Percentiles rank a stretch among this genome's conserved stretches.
phyloP scores from a whole-genome alignment of 768 basidiomycete genomes.

The Kwoniella shandongensis region DNA sequence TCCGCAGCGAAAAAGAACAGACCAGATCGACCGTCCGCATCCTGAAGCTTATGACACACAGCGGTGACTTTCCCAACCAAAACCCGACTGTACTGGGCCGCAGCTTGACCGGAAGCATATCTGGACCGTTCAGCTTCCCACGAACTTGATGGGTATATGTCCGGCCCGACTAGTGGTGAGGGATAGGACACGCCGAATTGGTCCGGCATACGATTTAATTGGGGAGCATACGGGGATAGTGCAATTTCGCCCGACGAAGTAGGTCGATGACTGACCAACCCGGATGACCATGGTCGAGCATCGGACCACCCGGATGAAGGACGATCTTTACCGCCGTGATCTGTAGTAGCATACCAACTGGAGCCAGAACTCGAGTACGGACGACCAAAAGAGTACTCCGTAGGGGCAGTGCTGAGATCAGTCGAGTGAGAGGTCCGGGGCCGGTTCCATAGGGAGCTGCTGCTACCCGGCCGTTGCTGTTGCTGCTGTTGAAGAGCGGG shows the following conservation, averaged over 20 bases:
- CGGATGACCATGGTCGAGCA: conserved; percentile 14
- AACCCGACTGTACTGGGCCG: conserved; percentile 69
- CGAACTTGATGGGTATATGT: neutral
- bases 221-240: conserved; percentile 5
- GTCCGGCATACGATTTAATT: neutral
- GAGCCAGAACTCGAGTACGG: conserved; percentile 25
- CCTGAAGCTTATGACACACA: conserved; percentile 77
- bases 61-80: conserved; percentile 86
- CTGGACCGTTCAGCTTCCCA: conserved; percentile 4
- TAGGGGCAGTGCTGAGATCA: conserved; percentile 32
- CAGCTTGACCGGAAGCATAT: conserved; percentile 9
- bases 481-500: conserved; percentile 16
- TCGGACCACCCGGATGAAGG: conserved; percentile 13
- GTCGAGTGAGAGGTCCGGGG: conserved; percentile 12
- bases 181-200: no score
- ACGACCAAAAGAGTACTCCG: conserved; percentile 32
- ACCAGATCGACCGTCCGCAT: conserved; percentile 80
- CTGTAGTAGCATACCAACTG: conserved; percentile 43
- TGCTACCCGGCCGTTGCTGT: conserved; percentile 12
- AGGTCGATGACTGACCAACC: conserved; percentile 4
- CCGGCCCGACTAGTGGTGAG: neutral
- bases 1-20: conserved; percentile 96
- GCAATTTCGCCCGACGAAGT: conserved; percentile 4
- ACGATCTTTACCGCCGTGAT: conserved; percentile 6
- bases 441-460: conserved; percentile 3